phyloP scores from a whole-genome alignment of 2,329 filamentous ascomycete genomes.

The Colletotrichum navitas region DNA sequence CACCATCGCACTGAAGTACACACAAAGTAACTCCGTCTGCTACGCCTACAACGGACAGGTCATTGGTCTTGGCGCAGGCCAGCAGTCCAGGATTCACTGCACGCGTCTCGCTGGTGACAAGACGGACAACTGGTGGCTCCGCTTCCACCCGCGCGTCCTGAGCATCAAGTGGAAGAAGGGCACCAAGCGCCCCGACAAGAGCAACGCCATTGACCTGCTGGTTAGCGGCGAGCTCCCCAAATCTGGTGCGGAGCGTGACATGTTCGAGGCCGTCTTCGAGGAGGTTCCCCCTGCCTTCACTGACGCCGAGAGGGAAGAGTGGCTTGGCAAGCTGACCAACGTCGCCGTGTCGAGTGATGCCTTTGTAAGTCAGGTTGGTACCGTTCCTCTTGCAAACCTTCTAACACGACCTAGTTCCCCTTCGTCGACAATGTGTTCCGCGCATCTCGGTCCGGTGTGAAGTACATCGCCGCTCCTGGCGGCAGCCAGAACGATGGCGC shows the following conservation, averaged over 20 bases:
- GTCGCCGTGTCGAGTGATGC: slow-evolving; percentile 95
- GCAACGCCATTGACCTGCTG: slow-evolving; percentile 95
- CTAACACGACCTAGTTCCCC: slow-evolving; percentile 77
- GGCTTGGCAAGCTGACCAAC: slow-evolving; percentile 83
- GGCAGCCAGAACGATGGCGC: slow-evolving; percentile 88
- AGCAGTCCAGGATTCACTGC: slow-evolving; percentile 98
- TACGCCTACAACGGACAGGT: slow-evolving; percentile 95
- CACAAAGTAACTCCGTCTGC: slow-evolving; percentile 98
- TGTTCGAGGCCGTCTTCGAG: slow-evolving; percentile 91
- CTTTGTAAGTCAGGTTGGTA: slow-evolving; percentile 75
- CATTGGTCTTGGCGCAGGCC: slow-evolving; percentile 92
- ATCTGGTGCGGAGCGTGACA: slow-evolving; percentile 83
- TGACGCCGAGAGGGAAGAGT: slow-evolving; percentile 84
- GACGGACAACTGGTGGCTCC: slow-evolving; percentile 99
- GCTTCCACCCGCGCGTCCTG: slow-evolving; percentile 92
- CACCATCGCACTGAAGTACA: slow-evolving; percentile 98
- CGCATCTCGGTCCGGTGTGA: slow-evolving; percentile 87
- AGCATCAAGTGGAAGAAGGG: slow-evolving; percentile 97
- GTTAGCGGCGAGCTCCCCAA: slow-evolving; percentile 91
- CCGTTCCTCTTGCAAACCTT: background rate
- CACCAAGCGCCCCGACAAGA: slow-evolving; percentile 96
- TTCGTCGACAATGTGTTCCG: slow-evolving; percentile 99
- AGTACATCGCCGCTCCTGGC: slow-evolving; percentile 94
- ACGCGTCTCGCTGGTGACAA: slow-evolving; percentile 97
- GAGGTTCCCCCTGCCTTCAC: slow-evolving; percentile 88